A percentile compares a stretch with the other conserved stretches of the same genome.
These are phyloP conservation scores for Sclerotinia subarctica DNA, from an alignment of 2,329 filamentous ascomycete species.

Conservation along the genomic window DNA sequence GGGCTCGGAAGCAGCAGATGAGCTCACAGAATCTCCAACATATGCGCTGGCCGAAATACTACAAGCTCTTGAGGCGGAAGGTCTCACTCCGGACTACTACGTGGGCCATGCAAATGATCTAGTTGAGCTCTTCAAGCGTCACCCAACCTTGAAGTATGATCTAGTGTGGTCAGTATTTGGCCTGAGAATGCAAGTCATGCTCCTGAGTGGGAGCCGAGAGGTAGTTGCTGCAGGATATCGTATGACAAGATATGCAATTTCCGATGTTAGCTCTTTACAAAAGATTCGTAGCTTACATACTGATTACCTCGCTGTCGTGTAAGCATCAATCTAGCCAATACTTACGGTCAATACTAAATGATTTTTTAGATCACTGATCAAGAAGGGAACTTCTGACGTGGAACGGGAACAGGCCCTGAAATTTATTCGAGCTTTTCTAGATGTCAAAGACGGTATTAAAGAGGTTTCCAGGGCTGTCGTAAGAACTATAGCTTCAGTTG, in stretches of 20 bases:
- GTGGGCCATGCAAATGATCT: slow-evolving; percentile 87
- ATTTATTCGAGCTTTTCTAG: slow-evolving; percentile 89
- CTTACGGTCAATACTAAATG: slow-evolving; percentile 25
- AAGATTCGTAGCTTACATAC: slow-evolving; percentile 86
- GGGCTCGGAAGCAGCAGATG: slow-evolving; percentile 59
- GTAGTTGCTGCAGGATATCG: slow-evolving; percentile 93
- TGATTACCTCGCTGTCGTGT: slow-evolving; percentile 83
- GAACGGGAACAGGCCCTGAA: slow-evolving; percentile 96
- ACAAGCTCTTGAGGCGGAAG: slow-evolving; percentile 82
- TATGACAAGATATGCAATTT: slow-evolving; percentile 90
- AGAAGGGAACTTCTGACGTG: slow-evolving; percentile 94
- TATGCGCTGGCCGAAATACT: slow-evolving; percentile 87
- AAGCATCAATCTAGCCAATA: slow-evolving; percentile 31
- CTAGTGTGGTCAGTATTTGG: slow-evolving; percentile 95
- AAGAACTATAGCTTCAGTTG: slow-evolving; percentile 84
- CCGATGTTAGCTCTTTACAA: slow-evolving; percentile 82
- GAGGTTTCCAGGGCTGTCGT: slow-evolving; percentile 87
- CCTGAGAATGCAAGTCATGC: slow-evolving; percentile 88
- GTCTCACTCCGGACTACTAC: slow-evolving; percentile 91
- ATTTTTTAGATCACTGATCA: slow-evolving; percentile 68
- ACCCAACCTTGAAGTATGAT: slow-evolving; percentile 94
- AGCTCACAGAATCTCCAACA: slow-evolving; percentile 79
- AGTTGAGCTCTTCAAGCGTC: slow-evolving; percentile 92
- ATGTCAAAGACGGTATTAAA: slow-evolving; percentile 86
- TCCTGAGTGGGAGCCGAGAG: slow-evolving; percentile 91